Base-by-base conservation (phyloP, 805 yeast species). In the Ogataea methanolica region DNA sequence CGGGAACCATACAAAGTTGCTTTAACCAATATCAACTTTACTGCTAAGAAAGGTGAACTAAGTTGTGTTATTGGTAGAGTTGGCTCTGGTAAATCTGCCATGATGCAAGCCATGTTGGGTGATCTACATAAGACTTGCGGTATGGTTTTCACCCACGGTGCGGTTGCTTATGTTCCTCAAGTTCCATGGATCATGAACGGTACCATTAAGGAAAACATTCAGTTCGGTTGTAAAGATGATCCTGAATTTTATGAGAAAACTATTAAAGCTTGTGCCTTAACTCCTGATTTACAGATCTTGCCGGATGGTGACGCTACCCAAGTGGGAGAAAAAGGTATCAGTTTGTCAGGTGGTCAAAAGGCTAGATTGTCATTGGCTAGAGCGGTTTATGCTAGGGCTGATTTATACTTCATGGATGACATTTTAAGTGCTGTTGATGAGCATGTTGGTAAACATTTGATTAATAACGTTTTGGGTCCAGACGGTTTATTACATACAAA, bases 141-240 rank as follows among this genome's bases (percentile, higher is more conserved):
- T 39, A 69, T 76, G 19, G 91, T 87, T 5, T 71, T 72, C 16
- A 78, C 84, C 11, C 83, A 78, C 61, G 98, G 97, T 38, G 74
- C 78, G 42, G 73, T 88, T 34, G 97, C 97, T 0, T 92, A 91
- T 65, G 96, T 86, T 38, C 83, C 96, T 2, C 98, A 91, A 68
- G 82, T 85, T 35, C 91, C 97, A 2, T 91, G 97, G 97, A 88
- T 91, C 53, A 88, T 87, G 86, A 91, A 91, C 61, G 97, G 95
- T 35, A 74, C 91, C 9, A 91, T 91, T 22, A 84, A 80, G 59
- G 96, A 91, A 33, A 91, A 91, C 61, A 85, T 91, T 60, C 65
- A 88, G 50, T 91, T 91, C 66, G 97, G 97, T 36, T 88, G 85
- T 63, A 82, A 75, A 57, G 85, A 72, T 60, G 96, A 91, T 61